Conservation (phyloP, 108 stramenopile genomes). For the Fragilaria radians region DNA sequence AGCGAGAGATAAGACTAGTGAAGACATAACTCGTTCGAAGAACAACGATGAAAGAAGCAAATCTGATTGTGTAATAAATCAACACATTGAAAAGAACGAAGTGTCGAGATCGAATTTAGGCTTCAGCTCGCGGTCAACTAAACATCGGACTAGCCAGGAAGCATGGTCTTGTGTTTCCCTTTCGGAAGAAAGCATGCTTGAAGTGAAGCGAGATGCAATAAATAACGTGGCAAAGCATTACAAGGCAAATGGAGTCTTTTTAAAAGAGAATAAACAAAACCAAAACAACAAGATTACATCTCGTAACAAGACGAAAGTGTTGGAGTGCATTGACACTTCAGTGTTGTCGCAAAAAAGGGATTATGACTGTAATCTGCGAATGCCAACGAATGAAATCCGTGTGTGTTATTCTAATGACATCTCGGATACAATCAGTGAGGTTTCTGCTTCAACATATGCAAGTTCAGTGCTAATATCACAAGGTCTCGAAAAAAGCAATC, state of each 20-base stretch:
- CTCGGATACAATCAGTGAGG: background rate
- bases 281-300: background rate
- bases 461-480: background rate
- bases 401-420: background rate
- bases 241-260: background rate
- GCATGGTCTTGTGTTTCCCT: background rate
- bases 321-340: background rate
- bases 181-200: background rate
- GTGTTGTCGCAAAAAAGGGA: background rate
- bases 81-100: no score
- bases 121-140: no score
- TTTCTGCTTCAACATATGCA: background rate
- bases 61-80: no score
- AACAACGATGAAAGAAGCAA: no score
- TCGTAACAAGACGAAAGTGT: background rate
- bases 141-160: no score
- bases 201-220: background rate
- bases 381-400: background rate
- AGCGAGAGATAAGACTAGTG: background rate
- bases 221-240: background rate
- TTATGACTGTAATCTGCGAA: background rate
- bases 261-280: background rate
- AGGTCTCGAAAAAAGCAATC: background rate
- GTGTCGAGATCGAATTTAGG: no score
- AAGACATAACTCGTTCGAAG: no score